phyloP scores from a whole-genome alignment of 169 alveolate species.

The Cryptosporidium felis region DNA sequence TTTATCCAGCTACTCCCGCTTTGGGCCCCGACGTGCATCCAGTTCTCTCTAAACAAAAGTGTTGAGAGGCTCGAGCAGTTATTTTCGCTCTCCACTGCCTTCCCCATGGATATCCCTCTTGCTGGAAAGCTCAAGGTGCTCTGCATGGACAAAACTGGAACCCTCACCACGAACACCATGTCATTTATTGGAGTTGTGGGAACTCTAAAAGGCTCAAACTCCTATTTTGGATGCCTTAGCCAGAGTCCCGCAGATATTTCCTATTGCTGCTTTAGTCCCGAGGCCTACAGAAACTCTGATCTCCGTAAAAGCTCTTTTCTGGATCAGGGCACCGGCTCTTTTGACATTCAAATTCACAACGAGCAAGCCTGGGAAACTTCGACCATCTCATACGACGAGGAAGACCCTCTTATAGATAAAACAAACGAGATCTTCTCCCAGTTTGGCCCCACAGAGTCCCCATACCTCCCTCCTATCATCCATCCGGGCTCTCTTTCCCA shows the following conservation, averaged over 20 bases:
- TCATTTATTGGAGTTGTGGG: constrained; percentile 8
- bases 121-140: constrained; percentile 64
- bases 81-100: not conserved
- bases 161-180: constrained; percentile 56
- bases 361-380: constrained; percentile 46
- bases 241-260: too few relatives aligned
- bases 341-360: constrained; percentile 3
- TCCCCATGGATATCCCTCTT: constrained; percentile 51
- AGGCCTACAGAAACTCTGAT: too few relatives aligned
- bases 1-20: constrained; percentile 46
- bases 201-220: not conserved
- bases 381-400: constrained; percentile 55
- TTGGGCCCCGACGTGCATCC: constrained; percentile 68
- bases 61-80: constrained; percentile 13
- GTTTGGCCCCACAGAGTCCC: not conserved
- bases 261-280: too few relatives aligned
- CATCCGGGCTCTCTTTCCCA: not conserved
- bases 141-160: constrained; percentile 64
- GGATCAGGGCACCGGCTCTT: too few relatives aligned
- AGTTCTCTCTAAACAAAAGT: constrained; percentile 35
- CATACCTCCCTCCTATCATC: constrained; percentile 20
- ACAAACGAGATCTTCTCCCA: not conserved
- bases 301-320: too few relatives aligned
- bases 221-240: not conserved
- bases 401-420: constrained; percentile 39